These are phyloP conservation scores for Eleusine coracana DNA, from an alignment of 176 grass and related monocot genomes.

Conservation along the genomic window DNA sequence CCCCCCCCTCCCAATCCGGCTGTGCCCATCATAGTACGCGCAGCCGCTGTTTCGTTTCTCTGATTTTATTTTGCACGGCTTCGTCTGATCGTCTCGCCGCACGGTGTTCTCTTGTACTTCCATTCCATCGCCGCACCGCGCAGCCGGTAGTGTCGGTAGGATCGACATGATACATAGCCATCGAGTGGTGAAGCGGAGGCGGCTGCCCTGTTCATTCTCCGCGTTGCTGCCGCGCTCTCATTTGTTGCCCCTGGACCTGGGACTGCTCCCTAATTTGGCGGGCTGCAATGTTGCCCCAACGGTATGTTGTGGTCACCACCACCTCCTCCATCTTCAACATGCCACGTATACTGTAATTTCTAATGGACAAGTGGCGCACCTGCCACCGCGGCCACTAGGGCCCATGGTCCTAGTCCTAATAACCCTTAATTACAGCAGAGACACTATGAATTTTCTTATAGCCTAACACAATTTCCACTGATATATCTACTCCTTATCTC, in stretches of 20 bases:
- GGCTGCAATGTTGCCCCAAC: neutral
- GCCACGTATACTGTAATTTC: neutral
- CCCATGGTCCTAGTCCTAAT: too few species aligned
- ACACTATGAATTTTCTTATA: too few species aligned
- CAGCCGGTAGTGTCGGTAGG: constrained; percentile 18
- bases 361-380: too few species aligned
- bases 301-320: neutral
- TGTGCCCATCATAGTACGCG: constrained; percentile 13
- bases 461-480: too few species aligned
- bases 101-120: neutral
- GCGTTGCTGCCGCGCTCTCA: neutral
- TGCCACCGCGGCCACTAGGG: too few species aligned
- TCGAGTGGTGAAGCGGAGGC: constrained; percentile 7
- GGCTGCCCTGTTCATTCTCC: neutral
- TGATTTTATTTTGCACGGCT: neutral
- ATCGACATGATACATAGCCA: neutral
- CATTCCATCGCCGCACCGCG: too few species aligned
- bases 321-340: neutral
- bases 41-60: neutral
- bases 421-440: too few species aligned
- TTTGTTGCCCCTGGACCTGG: neutral
- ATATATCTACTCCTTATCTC: too few species aligned
- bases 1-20: neutral
- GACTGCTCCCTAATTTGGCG: constrained; percentile 9
- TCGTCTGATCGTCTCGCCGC: neutral